Percentiles rank a stretch among this genome's conserved stretches.
phyloP scores from a whole-genome alignment of 805 yeast species.

The Candida caryicola region DNA sequence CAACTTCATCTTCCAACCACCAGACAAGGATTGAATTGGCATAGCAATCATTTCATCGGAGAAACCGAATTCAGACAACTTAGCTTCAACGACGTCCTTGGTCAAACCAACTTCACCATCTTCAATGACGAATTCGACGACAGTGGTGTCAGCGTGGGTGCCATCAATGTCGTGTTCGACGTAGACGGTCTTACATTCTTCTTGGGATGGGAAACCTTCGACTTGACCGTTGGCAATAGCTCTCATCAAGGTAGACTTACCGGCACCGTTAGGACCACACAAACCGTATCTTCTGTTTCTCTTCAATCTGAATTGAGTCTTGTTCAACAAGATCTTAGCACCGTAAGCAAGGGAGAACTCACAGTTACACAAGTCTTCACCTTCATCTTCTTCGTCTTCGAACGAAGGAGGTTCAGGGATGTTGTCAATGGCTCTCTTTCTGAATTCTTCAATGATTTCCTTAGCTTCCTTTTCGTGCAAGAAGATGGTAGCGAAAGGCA shows the following conservation, averaged over 20 bases:
- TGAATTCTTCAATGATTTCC: slow-evolving; percentile 87
- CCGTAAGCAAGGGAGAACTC: slow-evolving; percentile 99
- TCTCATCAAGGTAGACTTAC: slow-evolving; percentile 74
- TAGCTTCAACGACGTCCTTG: slow-evolving; percentile 64
- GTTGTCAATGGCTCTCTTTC: slow-evolving; percentile 96
- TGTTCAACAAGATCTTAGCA: slow-evolving; percentile 99
- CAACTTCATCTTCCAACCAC: slow-evolving; percentile 99
- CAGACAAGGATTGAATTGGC: slow-evolving; percentile 96
- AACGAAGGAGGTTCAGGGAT: slow-evolving; percentile 93
- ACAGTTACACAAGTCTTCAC: slow-evolving; percentile 99
- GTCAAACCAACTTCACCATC: slow-evolving; percentile 74
- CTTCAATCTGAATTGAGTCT: slow-evolving; percentile 98
- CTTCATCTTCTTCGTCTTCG: slow-evolving; percentile 97
- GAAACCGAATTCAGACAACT: slow-evolving; percentile 90
- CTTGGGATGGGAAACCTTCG: slow-evolving; percentile 99
- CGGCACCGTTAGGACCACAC: slow-evolving; percentile 63
- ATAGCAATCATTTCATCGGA: slow-evolving; percentile 85
- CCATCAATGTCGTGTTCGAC: slow-evolving; percentile 99
- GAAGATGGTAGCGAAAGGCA: slow-evolving; percentile 95
- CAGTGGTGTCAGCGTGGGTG: slow-evolving; percentile 93
- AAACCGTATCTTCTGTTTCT: slow-evolving; percentile 99
- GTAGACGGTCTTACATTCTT: slow-evolving; percentile 97
- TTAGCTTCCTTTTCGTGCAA: slow-evolving; percentile 90
- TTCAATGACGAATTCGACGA: slow-evolving; percentile 85
- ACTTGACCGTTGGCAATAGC: slow-evolving; percentile 98